phyloP scores from a whole-genome alignment of 441 rosid genomes.

The Euphorbia celastroides region DNA sequence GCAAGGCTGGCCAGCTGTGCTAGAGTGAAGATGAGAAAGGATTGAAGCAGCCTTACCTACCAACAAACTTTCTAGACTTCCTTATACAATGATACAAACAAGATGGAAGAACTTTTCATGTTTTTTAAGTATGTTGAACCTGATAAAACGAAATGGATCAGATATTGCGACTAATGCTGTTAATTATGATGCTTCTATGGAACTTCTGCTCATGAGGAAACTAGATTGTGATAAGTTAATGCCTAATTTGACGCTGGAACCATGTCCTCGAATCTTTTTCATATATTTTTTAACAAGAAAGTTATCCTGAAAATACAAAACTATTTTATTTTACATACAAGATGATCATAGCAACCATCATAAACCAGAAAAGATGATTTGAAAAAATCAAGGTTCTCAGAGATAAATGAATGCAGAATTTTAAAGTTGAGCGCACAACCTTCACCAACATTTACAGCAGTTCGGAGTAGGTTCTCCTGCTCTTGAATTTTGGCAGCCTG shows the following conservation, averaged over 20 bases:
- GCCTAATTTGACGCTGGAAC: background rate
- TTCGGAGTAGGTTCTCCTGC: slow-evolving; percentile 72
- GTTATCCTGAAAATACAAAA: background rate
- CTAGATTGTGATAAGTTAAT: background rate
- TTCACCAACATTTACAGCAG: slow-evolving; percentile 80
- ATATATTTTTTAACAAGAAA: background rate
- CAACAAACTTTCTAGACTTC: background rate
- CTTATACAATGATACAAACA: background rate
- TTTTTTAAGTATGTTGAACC: background rate
- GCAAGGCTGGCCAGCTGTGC: background rate
- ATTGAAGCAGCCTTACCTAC: background rate
- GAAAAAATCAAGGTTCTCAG: background rate
- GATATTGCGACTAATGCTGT: background rate
- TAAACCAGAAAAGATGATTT: background rate
- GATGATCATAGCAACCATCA: background rate
- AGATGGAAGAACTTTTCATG: background rate
- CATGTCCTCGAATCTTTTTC: background rate
- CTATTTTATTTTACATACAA: background rate
- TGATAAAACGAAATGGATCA: background rate
- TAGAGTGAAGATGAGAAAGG: background rate
- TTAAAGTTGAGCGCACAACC: slow-evolving; percentile 34
- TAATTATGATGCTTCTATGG: background rate
- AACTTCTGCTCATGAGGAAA: background rate
- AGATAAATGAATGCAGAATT: background rate
- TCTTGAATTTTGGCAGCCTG: slow-evolving; percentile 90